phyloP scores from a whole-genome alignment of 2,329 filamentous ascomycete genomes.

The Cadophora luteo-olivacea region DNA sequence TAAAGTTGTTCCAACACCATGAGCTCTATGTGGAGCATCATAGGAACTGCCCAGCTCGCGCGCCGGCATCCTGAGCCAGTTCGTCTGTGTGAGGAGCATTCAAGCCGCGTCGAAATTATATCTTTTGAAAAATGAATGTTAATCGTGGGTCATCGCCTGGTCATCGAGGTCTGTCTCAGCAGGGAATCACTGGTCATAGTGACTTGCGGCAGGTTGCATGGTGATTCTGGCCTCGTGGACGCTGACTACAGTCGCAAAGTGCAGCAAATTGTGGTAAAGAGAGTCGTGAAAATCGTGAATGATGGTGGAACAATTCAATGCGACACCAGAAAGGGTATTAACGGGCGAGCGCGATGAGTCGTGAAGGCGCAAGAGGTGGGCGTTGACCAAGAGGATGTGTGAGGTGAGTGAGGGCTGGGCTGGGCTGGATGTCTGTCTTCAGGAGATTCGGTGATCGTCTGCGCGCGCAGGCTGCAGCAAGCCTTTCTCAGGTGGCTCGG shows the following conservation, averaged over 20 bases:
- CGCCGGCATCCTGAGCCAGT: constrained; percentile 45
- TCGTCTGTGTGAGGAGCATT: constrained; percentile 45
- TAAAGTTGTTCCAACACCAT: constrained; percentile 37
- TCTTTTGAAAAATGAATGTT: constrained; percentile 21
- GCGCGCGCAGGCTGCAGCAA: constrained; percentile 30
- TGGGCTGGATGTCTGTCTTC: constrained; percentile 8
- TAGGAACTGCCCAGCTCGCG: constrained; percentile 40
- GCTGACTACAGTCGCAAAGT: constrained; percentile 8
- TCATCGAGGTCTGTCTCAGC: constrained; percentile 28
- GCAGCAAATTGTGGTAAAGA: neutral
- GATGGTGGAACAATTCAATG: constrained; percentile 11
- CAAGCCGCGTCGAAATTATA: constrained; percentile 30
- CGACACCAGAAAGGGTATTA: constrained; percentile 12
- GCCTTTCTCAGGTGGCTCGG: constrained; percentile 24
- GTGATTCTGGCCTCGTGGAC: constrained; percentile 24
- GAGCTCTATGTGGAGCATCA: constrained; percentile 39
- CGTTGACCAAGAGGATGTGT: constrained; percentile 8
- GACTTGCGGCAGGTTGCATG: constrained; percentile 32
- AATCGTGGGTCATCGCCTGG: constrained; percentile 29
- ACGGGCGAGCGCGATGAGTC: constrained; percentile 4
- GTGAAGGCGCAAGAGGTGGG: constrained; percentile 8
- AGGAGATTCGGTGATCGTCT: constrained; percentile 25
- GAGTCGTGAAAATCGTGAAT: constrained; percentile 20
- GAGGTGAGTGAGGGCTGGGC: constrained; percentile 1
- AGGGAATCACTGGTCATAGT: constrained; percentile 35